Conservation (phyloP, 768 basidiomycete species). For the Macrolepiota dolichaula region DNA sequence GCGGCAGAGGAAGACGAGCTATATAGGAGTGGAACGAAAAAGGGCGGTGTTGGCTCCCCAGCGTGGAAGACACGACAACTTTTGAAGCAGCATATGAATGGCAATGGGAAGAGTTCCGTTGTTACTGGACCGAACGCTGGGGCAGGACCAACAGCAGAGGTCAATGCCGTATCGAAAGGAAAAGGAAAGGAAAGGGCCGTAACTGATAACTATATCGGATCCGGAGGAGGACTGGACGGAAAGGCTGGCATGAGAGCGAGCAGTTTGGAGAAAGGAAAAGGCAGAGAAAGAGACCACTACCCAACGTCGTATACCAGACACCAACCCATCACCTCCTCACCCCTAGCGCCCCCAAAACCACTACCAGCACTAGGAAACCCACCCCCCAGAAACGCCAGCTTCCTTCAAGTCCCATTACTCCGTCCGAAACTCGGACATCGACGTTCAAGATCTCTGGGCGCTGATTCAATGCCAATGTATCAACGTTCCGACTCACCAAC, state of each 20-base stretch:
- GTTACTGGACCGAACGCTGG: not conserved
- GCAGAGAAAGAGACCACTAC: constrained; percentile 12
- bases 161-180: constrained; percentile 1
- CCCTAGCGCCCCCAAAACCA: constrained; percentile 8
- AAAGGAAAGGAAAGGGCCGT: constrained; percentile 17
- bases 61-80: constrained; percentile 3
- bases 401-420: not conserved
- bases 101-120: not conserved
- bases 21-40: constrained; percentile 1
- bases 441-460: constrained; percentile 11
- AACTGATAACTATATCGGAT: not conserved
- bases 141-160: not conserved
- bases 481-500: constrained; percentile 3
- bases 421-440: constrained; percentile 4
- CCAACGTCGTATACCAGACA: constrained; percentile 4
- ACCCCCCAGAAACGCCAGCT: not conserved
- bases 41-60: not conserved
- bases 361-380: not conserved
- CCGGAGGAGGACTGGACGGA: constrained; percentile 16
- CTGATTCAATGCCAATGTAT: not conserved
- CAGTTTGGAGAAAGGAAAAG: constrained; percentile 12
- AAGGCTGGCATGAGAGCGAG: constrained; percentile 12
- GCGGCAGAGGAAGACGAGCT: constrained; percentile 41
- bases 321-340: constrained; percentile 7
- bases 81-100: constrained; percentile 2